Percentiles rank a stretch among this genome's conserved stretches.
These are phyloP conservation scores for Colletotrichum coccodes DNA, from an alignment of 2,329 filamentous ascomycete species.

Conservation along the genomic window DNA sequence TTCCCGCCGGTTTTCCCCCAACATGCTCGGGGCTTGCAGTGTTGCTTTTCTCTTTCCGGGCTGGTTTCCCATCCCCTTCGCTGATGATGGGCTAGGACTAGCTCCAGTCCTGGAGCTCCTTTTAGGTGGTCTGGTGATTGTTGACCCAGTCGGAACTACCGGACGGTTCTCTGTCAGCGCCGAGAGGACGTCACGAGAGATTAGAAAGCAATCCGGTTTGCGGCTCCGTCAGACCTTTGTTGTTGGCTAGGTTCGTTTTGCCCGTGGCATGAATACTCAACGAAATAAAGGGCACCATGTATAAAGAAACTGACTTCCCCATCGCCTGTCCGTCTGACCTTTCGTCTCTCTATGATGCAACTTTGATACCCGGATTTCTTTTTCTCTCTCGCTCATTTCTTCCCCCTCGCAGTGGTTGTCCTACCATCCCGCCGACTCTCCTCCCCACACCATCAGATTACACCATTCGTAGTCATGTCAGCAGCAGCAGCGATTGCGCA, in stretches of 20 bases:
- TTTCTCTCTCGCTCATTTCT: not conserved
- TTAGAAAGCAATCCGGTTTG: conserved; percentile 27
- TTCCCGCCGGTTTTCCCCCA: not conserved
- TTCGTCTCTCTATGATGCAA: not conserved
- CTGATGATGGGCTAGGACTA: conserved; percentile 21
- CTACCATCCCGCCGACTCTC: not conserved
- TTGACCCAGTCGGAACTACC: conserved; percentile 16
- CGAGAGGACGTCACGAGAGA: conserved; percentile 15
- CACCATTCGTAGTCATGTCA: conserved; percentile 9
- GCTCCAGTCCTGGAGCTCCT: not conserved
- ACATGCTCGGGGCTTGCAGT: not conserved
- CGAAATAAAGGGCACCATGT: not conserved
- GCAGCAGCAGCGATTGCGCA: conserved; percentile 3
- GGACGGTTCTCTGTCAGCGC: conserved; percentile 2
- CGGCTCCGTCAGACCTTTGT: conserved; percentile 22
- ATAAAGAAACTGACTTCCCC: conserved; percentile 6
- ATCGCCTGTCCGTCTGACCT: not conserved
- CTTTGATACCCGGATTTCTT: conserved; percentile 10
- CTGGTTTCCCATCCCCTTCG: not conserved
- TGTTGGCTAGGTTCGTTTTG: not conserved
- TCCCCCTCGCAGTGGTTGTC: not conserved
- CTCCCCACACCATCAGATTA: conserved; percentile 1
- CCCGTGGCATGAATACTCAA: not conserved
- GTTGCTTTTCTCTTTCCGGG: not conserved
- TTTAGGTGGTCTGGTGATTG: conserved; percentile 13